Evolutionary conservation across 768 basidiomycete species (phyloP), one percentile per base, ranked within the genome.

Genomic region (Lactifluus volemus): DNA sequence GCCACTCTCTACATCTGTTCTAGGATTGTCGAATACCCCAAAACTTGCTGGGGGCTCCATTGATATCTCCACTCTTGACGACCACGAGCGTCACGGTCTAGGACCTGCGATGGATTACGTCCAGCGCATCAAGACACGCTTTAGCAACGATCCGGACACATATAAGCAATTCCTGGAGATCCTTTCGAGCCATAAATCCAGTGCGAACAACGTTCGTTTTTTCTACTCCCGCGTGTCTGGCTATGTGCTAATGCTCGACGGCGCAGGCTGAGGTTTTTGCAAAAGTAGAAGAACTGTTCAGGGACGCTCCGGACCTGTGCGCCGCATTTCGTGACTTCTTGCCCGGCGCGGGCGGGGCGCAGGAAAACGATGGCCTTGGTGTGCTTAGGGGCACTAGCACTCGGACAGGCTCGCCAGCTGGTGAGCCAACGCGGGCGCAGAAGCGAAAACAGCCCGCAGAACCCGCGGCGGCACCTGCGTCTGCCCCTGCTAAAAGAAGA

Each of bases 101-200:
- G 83, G 85, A 66, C 86, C 74, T 84, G 97, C 97, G 0, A 86
- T 98, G 59, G 85, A 92, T 68, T 98, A 96, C 67, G 93, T 99
- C 36, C 93, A 95, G 74, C 93, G 93, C 75, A 97, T 98, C 73
- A 98, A 97, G 72, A 86, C 88, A 60, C 85, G 93, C 15, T 97
- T 92, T 73, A 71, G 72, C 30, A 72, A 74, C 57, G 90, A 96
- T 63, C 82, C 91, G 0, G 92, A 93, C 15, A 93, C 89, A 5
- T 92, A 92, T 65, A 81, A 82, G 56, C 81, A 84, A 65, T 92
- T 92, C 68, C 73, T 92, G 29, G 87, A 88, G 67, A 86, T 92
- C 55, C 73, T 93, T 3, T 82, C 84, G 75, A 80, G 47, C 84
- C 85, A 69, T 81, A 86, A 57, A 76, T 81, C 63, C 75, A 78